Evolutionary conservation across 2,329 filamentous ascomycete genomes (phyloP).

Genomic region (Colletotrichum lindemuthianum): DNA sequence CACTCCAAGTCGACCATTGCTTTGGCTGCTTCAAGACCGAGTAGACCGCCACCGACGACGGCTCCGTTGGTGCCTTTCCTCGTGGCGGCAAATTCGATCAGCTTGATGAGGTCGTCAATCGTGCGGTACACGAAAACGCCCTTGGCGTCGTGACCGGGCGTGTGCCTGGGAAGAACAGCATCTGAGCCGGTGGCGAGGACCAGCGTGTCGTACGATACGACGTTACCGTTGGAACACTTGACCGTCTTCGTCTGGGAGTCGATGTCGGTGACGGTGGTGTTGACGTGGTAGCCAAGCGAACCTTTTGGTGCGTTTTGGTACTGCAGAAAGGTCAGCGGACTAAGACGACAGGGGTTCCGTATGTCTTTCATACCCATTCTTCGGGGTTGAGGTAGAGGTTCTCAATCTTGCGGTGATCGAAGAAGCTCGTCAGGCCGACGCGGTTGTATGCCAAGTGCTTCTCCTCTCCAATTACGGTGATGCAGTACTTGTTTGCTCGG

Average conservation of each 20-base stretch:
- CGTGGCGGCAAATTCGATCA: constrained; percentile 77
- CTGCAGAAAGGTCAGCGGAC: constrained; percentile 49
- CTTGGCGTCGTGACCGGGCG: constrained; percentile 80
- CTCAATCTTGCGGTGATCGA: constrained; percentile 85
- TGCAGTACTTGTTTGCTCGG: constrained; percentile 78
- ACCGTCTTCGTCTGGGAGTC: constrained; percentile 72
- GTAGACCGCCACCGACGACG: constrained; percentile 84
- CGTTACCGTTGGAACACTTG: constrained; percentile 74
- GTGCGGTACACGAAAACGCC: constrained; percentile 92
- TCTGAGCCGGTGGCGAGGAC: constrained; percentile 89
- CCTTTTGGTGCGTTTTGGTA: constrained; percentile 74
- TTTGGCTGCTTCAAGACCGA: constrained; percentile 90
- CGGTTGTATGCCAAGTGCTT: constrained; percentile 90
- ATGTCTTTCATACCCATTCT: constrained; percentile 72
- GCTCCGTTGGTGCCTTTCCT: constrained; percentile 75
- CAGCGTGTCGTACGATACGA: constrained; percentile 80
- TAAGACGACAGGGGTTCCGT: background rate
- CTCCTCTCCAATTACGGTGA: constrained; percentile 89
- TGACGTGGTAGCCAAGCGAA: constrained; percentile 78
- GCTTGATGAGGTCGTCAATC: constrained; percentile 80
- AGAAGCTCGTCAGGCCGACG: constrained; percentile 89
- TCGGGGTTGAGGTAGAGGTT: constrained; percentile 87
- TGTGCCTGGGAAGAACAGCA: constrained; percentile 76
- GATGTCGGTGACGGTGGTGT: constrained; percentile 75
- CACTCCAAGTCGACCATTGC: constrained; percentile 88